These are phyloP conservation scores for Chlorella sp. DNA, from an alignment of 139 green algal species.

Conservation along the genomic window DNA sequence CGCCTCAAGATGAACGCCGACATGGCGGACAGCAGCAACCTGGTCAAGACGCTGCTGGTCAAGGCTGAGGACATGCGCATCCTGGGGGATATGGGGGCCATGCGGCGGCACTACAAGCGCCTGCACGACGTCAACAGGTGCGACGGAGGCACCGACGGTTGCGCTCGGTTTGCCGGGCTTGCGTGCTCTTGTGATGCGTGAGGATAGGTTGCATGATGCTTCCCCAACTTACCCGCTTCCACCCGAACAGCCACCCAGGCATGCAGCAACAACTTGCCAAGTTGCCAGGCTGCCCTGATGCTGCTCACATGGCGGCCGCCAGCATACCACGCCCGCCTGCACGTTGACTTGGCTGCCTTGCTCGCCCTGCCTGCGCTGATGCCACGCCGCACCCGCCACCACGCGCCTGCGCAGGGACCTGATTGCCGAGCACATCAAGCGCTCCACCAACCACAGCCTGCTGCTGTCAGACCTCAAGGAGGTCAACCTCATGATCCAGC, in stretches of 20 bases:
- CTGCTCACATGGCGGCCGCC: neutral
- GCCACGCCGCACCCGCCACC: neutral
- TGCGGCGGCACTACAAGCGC: constrained; percentile 33
- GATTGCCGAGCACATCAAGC: constrained; percentile 61
- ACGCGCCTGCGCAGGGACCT: constrained; percentile 61
- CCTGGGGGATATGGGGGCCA: constrained; percentile 50
- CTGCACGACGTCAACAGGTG: constrained; percentile 62
- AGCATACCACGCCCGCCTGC: neutral
- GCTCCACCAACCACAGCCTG: constrained; percentile 53
- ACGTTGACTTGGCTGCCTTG: neutral
- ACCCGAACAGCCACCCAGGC: too few species aligned
- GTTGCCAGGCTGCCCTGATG: neutral
- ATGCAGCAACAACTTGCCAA: neutral
- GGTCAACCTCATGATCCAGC: constrained; percentile 74
- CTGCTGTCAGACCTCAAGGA: constrained; percentile 54
- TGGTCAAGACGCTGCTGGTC: constrained; percentile 54
- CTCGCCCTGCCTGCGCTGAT: neutral
- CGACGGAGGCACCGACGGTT: too few species aligned
- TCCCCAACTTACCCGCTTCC: too few species aligned
- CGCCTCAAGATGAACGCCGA: constrained; percentile 51
- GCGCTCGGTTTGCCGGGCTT: too few species aligned
- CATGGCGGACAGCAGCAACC: constrained; percentile 48
- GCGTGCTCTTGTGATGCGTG: too few species aligned
- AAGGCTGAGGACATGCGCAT: constrained; percentile 67
- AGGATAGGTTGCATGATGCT: too few species aligned